Percentiles rank a stretch among this genome's conserved stretches.
These are phyloP conservation scores for Phytophthora citricola DNA, from an alignment of 352 stramenopile genomes.

Conservation along the genomic window DNA sequence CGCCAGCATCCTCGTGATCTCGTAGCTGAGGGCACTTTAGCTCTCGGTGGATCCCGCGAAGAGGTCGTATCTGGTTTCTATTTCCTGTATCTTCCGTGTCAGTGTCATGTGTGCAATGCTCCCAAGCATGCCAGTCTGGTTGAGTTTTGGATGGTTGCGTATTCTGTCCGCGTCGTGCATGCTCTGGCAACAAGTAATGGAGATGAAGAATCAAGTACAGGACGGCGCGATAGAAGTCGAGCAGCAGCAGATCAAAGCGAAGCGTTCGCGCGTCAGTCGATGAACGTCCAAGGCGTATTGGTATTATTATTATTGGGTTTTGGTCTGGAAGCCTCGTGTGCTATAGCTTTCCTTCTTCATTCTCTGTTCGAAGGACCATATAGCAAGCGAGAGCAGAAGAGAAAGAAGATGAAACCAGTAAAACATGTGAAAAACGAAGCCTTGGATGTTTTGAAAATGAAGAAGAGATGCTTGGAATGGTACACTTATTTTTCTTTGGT, in stretches of 20 bases:
- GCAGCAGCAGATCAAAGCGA: conserved; percentile 29
- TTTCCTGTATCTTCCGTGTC: conserved; percentile 16
- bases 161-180: conserved; percentile 9
- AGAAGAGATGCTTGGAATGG: conserved; percentile 4
- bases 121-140: conserved; percentile 12
- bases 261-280: conserved; percentile 18
- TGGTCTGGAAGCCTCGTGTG: conserved; percentile 21
- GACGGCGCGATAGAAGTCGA: conserved; percentile 29
- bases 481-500: conserved; percentile 4
- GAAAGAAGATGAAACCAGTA: conserved; percentile 18
- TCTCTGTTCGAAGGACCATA: neutral
- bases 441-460: conserved; percentile 4
- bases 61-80: conserved; percentile 11
- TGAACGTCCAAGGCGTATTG: conserved; percentile 36
- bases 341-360: conserved; percentile 5
- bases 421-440: conserved; percentile 34
- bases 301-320: conserved; percentile 47
- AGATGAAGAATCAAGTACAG: conserved; percentile 23
- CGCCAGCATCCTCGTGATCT: conserved; percentile 41
- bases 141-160: conserved; percentile 7
- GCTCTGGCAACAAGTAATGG: conserved; percentile 14
- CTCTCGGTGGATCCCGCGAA: conserved; percentile 11
- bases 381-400: neutral
- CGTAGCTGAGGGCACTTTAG: neutral
- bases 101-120: conserved; percentile 11